Percentiles rank a stretch among this genome's conserved stretches.
phyloP scores from a whole-genome alignment of 768 basidiomycete species.

The Terana coerulea region DNA sequence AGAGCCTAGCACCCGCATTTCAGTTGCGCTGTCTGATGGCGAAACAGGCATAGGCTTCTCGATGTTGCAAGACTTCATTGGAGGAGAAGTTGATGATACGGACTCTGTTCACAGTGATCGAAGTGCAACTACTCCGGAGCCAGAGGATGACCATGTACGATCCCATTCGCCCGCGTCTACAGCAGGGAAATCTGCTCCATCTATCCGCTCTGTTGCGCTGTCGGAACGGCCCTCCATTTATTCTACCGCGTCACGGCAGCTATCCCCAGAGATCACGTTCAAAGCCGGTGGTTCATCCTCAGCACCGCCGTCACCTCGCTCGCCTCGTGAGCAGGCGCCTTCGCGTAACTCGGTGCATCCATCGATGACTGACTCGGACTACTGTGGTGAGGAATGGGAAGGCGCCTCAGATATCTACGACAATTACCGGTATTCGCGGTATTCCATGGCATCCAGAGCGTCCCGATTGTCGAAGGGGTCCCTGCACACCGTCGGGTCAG shows the following conservation, averaged over 20 bases:
- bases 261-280: neutral
- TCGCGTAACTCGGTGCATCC: slow-evolving; percentile 14
- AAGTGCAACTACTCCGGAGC: slow-evolving; percentile 12
- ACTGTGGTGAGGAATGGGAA: slow-evolving; percentile 53
- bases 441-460: slow-evolving; percentile 45
- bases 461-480: slow-evolving; percentile 35
- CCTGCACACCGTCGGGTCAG: slow-evolving; percentile 21
- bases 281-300: neutral
- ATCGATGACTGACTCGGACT: slow-evolving; percentile 19
- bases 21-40: slow-evolving; percentile 47
- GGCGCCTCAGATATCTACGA: slow-evolving; percentile 74
- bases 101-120: slow-evolving; percentile 12
- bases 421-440: slow-evolving; percentile 70
- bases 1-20: slow-evolving; percentile 29
- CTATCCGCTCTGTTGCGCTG: neutral
- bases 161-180: neutral
- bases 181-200: neutral
- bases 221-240: slow-evolving; percentile 7
- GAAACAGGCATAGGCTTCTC: slow-evolving; percentile 68
- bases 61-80: slow-evolving; percentile 49
- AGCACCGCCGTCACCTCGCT: slow-evolving; percentile 2
- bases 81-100: slow-evolving; percentile 30
- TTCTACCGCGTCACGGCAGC: slow-evolving; percentile 5
- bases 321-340: no score
- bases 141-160: neutral